Evolutionary conservation across 108 stramenopile genomes (phyloP).

Genomic region (Nannochloropsis gaditana): DNA sequence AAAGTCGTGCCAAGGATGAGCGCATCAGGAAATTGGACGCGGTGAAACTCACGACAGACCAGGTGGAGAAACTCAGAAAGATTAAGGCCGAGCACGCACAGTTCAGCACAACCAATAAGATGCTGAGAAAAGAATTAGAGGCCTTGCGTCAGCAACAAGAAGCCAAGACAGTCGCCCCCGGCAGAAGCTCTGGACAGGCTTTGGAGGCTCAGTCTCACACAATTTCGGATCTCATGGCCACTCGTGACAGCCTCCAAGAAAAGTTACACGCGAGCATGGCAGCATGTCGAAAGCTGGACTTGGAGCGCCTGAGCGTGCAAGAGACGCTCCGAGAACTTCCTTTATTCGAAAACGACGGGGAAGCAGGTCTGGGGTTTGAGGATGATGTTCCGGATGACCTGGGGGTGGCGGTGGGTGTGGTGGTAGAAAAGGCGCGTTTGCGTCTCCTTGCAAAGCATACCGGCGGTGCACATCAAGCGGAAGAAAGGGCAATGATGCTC

Average conservation of each 20-base stretch:
- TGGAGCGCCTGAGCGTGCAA: not conserved
- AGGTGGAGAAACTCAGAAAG: constrained; percentile 30
- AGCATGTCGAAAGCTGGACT: not conserved
- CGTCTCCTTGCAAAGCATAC: not conserved
- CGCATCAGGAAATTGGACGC: constrained; percentile 31
- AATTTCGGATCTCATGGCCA: not conserved
- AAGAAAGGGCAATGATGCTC: not conserved
- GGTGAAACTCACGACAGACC: constrained; percentile 27
- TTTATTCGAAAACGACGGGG: not conserved
- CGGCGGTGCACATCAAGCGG: not conserved
- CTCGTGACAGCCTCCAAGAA: not conserved
- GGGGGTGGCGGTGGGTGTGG: not conserved
- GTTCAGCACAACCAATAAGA: not conserved
- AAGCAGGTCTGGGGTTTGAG: not conserved
- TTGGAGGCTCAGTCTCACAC: not conserved
- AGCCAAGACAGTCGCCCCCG: not conserved
- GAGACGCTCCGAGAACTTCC: not conserved
- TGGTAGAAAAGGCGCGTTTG: not conserved
- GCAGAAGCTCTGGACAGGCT: not conserved
- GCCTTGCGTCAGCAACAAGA: not conserved
- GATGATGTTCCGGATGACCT: not conserved
- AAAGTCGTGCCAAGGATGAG: constrained; percentile 24
- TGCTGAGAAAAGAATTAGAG: not conserved
- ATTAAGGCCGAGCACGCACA: constrained; percentile 27
- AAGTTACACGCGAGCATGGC: constrained; percentile 17